Conservation (phyloP, 768 basidiomycete species). For the Sporobolomyces pararoseus region DNA sequence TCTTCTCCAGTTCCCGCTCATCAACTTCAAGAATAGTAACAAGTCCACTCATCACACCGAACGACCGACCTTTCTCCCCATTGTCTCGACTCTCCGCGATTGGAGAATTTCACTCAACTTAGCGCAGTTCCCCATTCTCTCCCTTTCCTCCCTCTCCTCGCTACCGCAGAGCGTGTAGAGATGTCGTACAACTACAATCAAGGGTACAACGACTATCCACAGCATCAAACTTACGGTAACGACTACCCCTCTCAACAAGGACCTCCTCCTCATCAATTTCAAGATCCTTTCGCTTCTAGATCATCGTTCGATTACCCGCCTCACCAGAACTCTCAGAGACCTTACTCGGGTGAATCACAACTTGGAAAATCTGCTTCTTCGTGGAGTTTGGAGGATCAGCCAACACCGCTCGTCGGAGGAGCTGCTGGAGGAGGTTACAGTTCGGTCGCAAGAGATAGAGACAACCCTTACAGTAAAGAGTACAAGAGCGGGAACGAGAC, state of each 20-base stretch:
- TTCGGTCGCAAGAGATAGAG: conserved; percentile 2
- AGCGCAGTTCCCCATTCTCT: not conserved
- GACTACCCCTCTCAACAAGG: not conserved
- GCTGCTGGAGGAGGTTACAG: conserved; percentile 1
- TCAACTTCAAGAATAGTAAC: no score
- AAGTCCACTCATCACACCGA: no score
- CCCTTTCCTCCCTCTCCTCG: not conserved
- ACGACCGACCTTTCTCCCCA: no score
- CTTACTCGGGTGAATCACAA: conserved; percentile 12
- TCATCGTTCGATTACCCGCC: conserved; percentile 1
- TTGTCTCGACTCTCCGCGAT: no score
- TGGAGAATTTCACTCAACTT: conserved; percentile 16
- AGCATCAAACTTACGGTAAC: not conserved
- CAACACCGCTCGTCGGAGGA: not conserved
- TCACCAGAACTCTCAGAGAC: not conserved
- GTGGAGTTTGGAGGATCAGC: conserved; percentile 20
- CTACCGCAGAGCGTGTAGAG: not conserved
- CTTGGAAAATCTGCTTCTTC: conserved; percentile 2
- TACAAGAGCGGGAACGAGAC: conserved; percentile 15
- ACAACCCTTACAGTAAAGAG: conserved; percentile 30
- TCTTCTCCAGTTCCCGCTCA: no score
- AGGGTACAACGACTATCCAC: conserved; percentile 13
- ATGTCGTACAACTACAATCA: conserved; percentile 1
- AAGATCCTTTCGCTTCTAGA: conserved; percentile 4
- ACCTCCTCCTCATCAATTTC: not conserved